Evolutionary conservation across 2,329 filamentous ascomycete species (phyloP), one percentile per base, ranked within the genome.

Genomic region (Colletotrichum sp.): DNA sequence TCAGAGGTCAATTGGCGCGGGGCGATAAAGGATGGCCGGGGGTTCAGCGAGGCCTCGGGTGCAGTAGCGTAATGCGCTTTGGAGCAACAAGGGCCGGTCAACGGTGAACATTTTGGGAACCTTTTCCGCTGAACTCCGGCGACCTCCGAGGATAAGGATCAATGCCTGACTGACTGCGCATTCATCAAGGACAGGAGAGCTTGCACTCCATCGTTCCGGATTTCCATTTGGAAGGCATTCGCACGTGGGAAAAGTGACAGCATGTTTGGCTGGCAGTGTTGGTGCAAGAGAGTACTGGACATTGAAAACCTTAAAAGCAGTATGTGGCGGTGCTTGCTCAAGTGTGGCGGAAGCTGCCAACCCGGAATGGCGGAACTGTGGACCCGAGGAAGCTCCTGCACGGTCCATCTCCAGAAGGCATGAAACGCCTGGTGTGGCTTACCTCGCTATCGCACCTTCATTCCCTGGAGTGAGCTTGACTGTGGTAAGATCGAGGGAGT

Each of bases 1-100:
- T 81, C 78, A 81, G 76, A 80, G 80, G 80, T 79, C 79, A 79
- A 76, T 76, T 61, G 18, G 64, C 64, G 61, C 30, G 66, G 75
- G 68, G 74, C 75, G 52, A 67, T 68, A 72, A 70, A 63, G 21
- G 24, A 48, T 18, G 43, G 69, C 71, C 36, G 65, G 67, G 30
- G 30, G 63, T 71, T 65, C 39, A 28, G n/a, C 65, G 39, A 13
- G 65, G n/a, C 57, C 57, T 36, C 30, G 30, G 52, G 61, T 72
- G 74, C 74, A 76, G 74, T 76, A 76, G 74, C 71, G 74, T 63
- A 21, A 61, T 61, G 48, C 26, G 32, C 28, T 36, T 10, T 65
- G 24, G 52, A 21, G 34, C 28, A 30, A 32, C 30, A 60, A 28
- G 59, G 64, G 32, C 30, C 30, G 48, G 61, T 70, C 59, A 60